Evolutionary conservation across 345 rosid genomes (phyloP).

Genomic region (Linum lewisii): DNA sequence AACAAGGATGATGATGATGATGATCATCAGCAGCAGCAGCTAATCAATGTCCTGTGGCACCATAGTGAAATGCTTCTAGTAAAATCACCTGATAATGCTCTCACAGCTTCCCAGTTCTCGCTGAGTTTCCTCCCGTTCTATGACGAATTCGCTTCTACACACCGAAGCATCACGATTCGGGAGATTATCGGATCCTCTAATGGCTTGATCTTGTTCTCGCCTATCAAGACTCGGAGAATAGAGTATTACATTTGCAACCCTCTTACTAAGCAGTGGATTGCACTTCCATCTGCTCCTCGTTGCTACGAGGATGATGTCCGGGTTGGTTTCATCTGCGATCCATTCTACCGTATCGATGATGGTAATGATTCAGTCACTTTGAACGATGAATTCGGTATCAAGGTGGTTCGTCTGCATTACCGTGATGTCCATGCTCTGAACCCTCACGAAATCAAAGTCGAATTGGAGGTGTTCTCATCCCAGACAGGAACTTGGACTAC

Average conservation of each 20-base stretch:
- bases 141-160: not conserved
- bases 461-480: not conserved
- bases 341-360: too few relatives aligned
- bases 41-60: not conserved
- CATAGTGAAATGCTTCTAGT: not conserved
- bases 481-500: not conserved
- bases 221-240: not conserved
- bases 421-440: too few relatives aligned
- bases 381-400: too few relatives aligned
- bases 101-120: not conserved
- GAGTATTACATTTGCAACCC: not conserved
- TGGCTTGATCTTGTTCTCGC: not conserved
- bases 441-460: too few relatives aligned
- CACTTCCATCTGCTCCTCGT: not conserved
- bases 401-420: too few relatives aligned
- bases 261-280: not conserved
- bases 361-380: too few relatives aligned
- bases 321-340: not conserved
- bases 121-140: not conserved
- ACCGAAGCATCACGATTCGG: not conserved
- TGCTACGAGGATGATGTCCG: not conserved
- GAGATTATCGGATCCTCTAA: not conserved
- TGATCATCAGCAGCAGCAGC: too few relatives aligned
- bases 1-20: not conserved
- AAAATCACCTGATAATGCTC: not conserved